Conservation (phyloP, 257 asterid species). For the Verbascum thapsus region DNA sequence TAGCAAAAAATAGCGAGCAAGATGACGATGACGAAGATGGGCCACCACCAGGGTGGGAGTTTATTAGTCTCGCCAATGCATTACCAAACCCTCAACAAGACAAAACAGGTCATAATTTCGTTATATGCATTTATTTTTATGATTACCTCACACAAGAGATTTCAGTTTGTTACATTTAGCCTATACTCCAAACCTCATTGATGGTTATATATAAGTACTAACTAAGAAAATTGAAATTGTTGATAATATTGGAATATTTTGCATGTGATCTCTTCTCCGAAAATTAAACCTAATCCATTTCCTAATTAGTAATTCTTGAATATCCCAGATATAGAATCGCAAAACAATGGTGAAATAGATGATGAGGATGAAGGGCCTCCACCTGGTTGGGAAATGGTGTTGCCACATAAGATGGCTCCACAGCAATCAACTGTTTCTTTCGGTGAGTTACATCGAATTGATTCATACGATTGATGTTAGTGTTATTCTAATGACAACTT, state of each 20-base stretch:
- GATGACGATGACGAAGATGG: constrained; percentile 62
- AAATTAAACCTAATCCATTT: background rate
- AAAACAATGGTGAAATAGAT: constrained; percentile 43
- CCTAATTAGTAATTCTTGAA: constrained; percentile 23
- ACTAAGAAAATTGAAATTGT: constrained; percentile 12
- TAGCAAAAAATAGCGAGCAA: constrained; percentile 40
- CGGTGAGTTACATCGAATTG: constrained; percentile 39
- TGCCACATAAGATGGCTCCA: constrained; percentile 40
- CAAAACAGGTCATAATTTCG: constrained; percentile 37
- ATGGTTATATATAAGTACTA: constrained; percentile 5
- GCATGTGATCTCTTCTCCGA: background rate
- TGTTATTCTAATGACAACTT: background rate
- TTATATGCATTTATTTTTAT: constrained; percentile 18
- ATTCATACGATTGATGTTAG: background rate
- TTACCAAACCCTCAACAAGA: constrained; percentile 38
- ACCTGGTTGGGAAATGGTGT: constrained; percentile 63
- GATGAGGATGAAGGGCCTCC: constrained; percentile 67
- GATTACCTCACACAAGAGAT: constrained; percentile 12
- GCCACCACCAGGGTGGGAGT: constrained; percentile 73
- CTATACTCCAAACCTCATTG: constrained; percentile 1
- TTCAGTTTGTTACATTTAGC: background rate
- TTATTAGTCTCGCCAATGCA: constrained; percentile 39
- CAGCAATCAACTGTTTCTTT: constrained; percentile 40
- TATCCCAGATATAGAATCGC: constrained; percentile 41
- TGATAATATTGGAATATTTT: constrained; percentile 6